phyloP scores from a whole-genome alignment of 2,329 filamentous ascomycete species.

The Fusarium palustre region DNA sequence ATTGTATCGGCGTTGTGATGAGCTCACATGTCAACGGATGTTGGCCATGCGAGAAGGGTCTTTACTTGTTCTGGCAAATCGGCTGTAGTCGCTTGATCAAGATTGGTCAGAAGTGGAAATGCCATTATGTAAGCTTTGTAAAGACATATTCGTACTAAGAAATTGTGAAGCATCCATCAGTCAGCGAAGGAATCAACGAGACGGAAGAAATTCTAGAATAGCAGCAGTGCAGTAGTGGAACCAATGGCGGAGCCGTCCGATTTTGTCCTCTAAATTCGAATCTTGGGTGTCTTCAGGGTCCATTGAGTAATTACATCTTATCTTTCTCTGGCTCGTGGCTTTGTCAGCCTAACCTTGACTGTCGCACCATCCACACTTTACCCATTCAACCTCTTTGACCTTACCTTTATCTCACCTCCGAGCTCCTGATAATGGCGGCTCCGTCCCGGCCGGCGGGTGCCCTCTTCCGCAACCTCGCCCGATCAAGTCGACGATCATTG shows the following conservation, averaged over 20 bases:
- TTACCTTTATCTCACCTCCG: conserved; percentile 9
- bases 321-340: conserved; percentile 26
- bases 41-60: conserved; percentile 10
- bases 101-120: conserved; percentile 12
- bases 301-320: conserved; percentile 10
- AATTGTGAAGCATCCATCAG: conserved; percentile 49
- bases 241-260: conserved; percentile 29
- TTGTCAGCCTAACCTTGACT: conserved; percentile 37
- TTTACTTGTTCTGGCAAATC: conserved; percentile 32
- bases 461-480: conserved; percentile 40
- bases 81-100: conserved; percentile 7
- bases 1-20: conserved; percentile 30
- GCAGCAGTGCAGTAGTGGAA: conserved; percentile 28
- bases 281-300: conserved; percentile 11
- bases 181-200: conserved; percentile 33
- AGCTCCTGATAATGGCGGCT: conserved; percentile 41
- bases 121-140: conserved; percentile 42
- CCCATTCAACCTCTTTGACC: conserved; percentile 13
- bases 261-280: conserved; percentile 10
- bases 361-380: conserved; percentile 29
- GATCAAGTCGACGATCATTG: conserved; percentile 20
- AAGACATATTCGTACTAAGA: conserved; percentile 24
- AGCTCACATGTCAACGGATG: conserved; percentile 36
- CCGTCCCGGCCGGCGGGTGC: conserved; percentile 40
- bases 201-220: conserved; percentile 17